Conservation (phyloP, 164 flowering plant genomes). For the Hamamelis virginiana region DNA sequence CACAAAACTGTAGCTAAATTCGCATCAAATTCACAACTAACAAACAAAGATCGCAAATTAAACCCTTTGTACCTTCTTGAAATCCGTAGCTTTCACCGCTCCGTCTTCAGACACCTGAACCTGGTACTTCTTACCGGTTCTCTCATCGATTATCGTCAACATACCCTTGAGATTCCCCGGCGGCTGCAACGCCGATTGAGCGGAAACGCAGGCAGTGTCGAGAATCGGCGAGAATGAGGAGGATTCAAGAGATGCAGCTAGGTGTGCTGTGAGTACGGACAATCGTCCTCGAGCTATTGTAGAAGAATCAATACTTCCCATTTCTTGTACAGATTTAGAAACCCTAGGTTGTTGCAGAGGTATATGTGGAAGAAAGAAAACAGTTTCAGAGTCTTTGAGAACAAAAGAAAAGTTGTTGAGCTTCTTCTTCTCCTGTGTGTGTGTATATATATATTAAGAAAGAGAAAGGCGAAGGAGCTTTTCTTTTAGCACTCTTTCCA, state of each 20-base stretch:
- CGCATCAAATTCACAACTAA: too few species aligned
- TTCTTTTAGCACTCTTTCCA: too few species aligned
- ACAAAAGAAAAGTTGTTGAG: too few species aligned
- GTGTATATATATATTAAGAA: too few species aligned
- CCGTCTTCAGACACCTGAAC: slow-evolving; percentile 77
- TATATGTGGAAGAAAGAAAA: too few species aligned
- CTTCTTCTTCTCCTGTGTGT: too few species aligned
- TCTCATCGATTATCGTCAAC: slow-evolving; percentile 64
- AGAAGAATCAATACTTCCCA: slow-evolving; percentile 32
- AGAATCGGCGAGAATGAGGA: slow-evolving; percentile 24
- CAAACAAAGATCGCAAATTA: too few species aligned
- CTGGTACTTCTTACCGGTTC: slow-evolving; percentile 77
- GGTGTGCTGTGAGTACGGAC: slow-evolving; percentile 73
- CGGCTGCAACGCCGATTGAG: slow-evolving; percentile 43
- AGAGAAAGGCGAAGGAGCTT: too few species aligned
- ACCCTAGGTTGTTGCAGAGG: too few species aligned
- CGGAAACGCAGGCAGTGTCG: slow-evolving; percentile 45
- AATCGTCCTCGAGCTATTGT: slow-evolving; percentile 47
- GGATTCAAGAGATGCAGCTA: slow-evolving; percentile 20
- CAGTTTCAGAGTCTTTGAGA: too few species aligned
- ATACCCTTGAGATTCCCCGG: slow-evolving; percentile 63
- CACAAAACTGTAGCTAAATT: too few species aligned
- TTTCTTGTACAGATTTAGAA: neutral
- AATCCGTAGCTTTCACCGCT: slow-evolving; percentile 76
- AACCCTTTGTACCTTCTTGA: slow-evolving; percentile 66